Base-by-base conservation (phyloP, 1,284 basidiomycete genomes). In the Naganishia cerealis region DNA sequence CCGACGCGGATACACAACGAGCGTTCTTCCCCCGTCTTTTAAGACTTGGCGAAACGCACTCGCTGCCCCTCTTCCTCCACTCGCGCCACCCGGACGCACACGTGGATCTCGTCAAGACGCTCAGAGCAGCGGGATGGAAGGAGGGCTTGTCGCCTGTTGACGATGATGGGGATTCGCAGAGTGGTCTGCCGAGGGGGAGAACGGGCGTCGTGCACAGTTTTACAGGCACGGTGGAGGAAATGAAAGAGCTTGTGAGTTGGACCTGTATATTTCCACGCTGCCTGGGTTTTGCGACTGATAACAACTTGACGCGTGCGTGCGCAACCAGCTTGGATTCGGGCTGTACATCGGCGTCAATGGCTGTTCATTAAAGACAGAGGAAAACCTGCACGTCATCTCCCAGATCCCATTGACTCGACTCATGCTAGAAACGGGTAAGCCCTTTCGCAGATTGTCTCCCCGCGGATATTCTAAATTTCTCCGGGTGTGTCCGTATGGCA, bases 191-290 rank as follows among this genome's bases (percentile, higher is more conserved):
- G 87, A 88, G 68, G 84, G 84, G 18, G 83, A 84, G 69, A 81
- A 87, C 66, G 86, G 89, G 90, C 0, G 91, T 94, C 9, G 91
- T 92, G 9, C 93, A 94, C 79, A 90, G 88, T 72, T 93, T 93
- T 79, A 93, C 91, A 0, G 92, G 92, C 0, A 86, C 85, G 0
- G 72, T 76, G 1, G 83, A 84, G 29, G 91, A 94, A 77, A 86
- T 86, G 56, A 75, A 81, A 9, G 90, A 94, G 75, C 80, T 91
- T 66, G 86, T 93, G 71, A 74, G 87, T 79, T 13, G 29, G 29
- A 33, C 29, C 75, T 75, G 52, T 15, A 13, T 43, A 12, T 57
- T 38, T 13, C 40, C 40, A 4, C 12, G 40, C 62, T 38, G 39
- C 29, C 18, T 58, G 50, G 2, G 56, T 42, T 48, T 50, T 15